Evolutionary conservation across 1,284 basidiomycete genomes (phyloP).

Genomic region (Fistulinella staudtii): DNA sequence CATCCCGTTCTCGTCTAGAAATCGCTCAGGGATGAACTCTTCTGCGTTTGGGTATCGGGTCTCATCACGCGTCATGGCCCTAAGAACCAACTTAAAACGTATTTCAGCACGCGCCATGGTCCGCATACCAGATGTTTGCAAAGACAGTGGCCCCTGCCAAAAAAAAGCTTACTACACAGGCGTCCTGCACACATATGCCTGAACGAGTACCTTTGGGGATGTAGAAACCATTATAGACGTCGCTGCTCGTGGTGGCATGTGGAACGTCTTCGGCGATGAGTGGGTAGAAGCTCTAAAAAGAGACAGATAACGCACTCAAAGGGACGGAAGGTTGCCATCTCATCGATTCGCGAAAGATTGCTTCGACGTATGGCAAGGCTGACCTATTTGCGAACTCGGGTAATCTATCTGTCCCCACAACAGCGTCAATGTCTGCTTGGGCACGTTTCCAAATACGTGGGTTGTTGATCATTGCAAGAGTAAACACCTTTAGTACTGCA

Average conservation of each 20-base stretch:
- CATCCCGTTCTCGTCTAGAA: conserved; percentile 12
- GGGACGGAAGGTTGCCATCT: conserved; percentile 22
- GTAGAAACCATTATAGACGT: conserved; percentile 17
- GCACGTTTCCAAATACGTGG: conserved; percentile 30
- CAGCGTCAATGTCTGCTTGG: conserved; percentile 37
- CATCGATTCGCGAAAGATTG: conserved; percentile 35
- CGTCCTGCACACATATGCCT: background rate
- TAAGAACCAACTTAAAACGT: background rate
- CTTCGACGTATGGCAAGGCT: conserved; percentile 36
- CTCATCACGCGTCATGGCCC: conserved; percentile 20
- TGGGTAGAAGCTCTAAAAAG: background rate
- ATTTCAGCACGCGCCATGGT: no score
- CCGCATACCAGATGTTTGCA: conserved; percentile 16
- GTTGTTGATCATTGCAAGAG: conserved; percentile 33
- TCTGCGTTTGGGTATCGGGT: conserved; percentile 11
- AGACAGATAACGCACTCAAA: conserved; percentile 4
- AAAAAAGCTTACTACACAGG: background rate
- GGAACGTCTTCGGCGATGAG: conserved; percentile 5
- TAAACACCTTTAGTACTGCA: conserved; percentile 20
- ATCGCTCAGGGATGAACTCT: conserved; percentile 21
- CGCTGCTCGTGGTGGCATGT: conserved; percentile 4
- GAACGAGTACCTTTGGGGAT: conserved; percentile 22
- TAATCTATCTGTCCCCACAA: conserved; percentile 35
- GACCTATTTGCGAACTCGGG: conserved; percentile 38
- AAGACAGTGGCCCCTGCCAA: conserved; percentile 10